A percentile compares a stretch with the other conserved stretches of the same genome.
phyloP scores from a whole-genome alignment of 345 rosid genomes.

The Firmiana major region DNA sequence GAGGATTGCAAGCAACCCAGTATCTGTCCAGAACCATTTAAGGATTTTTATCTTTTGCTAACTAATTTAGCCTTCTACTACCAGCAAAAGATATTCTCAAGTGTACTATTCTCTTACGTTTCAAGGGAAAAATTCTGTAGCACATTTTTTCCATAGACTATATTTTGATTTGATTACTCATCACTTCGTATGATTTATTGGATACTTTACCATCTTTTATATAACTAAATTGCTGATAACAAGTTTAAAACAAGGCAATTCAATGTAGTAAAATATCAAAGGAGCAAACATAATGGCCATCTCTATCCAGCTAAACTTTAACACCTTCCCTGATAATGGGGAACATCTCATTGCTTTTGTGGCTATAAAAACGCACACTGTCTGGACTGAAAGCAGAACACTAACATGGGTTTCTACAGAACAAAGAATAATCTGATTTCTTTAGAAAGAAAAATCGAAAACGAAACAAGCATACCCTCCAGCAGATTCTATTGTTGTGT shows the following conservation, averaged over 20 bases:
- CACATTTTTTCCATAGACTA: too few species aligned
- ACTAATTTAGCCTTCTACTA: background rate
- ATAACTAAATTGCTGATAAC: too few species aligned
- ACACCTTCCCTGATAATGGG: background rate
- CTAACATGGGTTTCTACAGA: background rate
- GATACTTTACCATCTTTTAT: too few species aligned
- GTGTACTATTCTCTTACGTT: too few species aligned
- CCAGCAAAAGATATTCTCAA: background rate
- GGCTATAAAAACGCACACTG: background rate
- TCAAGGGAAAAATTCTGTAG: background rate
- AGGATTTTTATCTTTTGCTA: background rate
- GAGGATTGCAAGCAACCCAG: too few species aligned
- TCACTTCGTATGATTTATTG: too few species aligned
- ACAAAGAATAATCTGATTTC: background rate
- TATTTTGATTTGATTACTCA: too few species aligned
- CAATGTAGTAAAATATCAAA: background rate
- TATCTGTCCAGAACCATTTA: background rate
- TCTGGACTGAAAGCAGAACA: background rate
- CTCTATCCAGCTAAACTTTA: background rate
- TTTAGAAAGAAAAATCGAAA: background rate
- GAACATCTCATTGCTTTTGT: conserved; percentile 1
- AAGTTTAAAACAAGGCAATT: too few species aligned
- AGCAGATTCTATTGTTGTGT: background rate
- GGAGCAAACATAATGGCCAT: background rate
- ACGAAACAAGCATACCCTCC: background rate